phyloP scores from a whole-genome alignment of 495 filamentous ascomycete genomes.

The Aspergillus hancockii region DNA sequence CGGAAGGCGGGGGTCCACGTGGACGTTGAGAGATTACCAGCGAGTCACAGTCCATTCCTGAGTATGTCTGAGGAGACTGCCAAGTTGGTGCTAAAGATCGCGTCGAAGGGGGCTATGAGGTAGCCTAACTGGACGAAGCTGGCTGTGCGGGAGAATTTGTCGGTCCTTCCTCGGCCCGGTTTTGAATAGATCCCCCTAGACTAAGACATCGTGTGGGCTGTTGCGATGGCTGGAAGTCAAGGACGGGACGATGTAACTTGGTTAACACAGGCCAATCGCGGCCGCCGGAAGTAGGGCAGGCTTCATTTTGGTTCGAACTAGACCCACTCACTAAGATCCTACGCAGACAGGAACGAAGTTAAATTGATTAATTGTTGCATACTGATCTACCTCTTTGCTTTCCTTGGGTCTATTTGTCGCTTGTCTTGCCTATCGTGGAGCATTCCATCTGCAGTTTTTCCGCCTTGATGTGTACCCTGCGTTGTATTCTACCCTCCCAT shows the following conservation, averaged over 20 bases:
- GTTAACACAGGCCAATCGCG: background rate
- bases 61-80: conserved; percentile 1
- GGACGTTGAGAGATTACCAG: background rate
- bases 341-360: background rate
- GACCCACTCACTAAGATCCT: background rate
- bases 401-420: background rate
- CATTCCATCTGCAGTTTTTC: no score
- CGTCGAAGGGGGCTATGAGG: background rate
- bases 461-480: no score
- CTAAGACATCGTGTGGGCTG: background rate
- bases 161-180: background rate
- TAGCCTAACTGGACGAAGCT: background rate
- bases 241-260: background rate
- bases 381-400: background rate
- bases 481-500: no score
- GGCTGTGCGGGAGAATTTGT: background rate
- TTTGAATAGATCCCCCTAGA: background rate
- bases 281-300: background rate
- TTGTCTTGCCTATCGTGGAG: background rate
- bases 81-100: background rate
- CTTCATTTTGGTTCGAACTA: background rate
- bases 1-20: background rate
- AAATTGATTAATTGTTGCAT: background rate
- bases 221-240: background rate
- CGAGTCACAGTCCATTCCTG: conserved; percentile 4